Conservation (phyloP, 2,329 filamentous ascomycete genomes). For the Microdochium bolleyi region DNA sequence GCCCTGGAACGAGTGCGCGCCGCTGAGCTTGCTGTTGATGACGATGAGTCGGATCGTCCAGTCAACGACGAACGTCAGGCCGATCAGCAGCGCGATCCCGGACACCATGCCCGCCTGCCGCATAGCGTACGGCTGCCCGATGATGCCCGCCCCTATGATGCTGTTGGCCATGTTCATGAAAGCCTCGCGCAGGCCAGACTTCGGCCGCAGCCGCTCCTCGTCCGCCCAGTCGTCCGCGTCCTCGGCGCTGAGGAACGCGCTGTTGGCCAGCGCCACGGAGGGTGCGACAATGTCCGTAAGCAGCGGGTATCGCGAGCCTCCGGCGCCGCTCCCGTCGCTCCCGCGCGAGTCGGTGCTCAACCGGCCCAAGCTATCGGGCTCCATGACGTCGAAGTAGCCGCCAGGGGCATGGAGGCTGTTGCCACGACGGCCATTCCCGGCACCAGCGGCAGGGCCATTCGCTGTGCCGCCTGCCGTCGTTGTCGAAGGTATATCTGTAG, state of each 20-base stretch:
- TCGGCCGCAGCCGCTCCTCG: slow-evolving; percentile 57
- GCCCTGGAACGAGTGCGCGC: slow-evolving; percentile 87
- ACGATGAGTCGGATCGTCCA: slow-evolving; percentile 98
- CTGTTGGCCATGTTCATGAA: slow-evolving; percentile 99
- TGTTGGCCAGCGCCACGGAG: slow-evolving; percentile 57
- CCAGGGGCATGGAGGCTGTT: slow-evolving; percentile 13
- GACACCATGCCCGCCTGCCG: slow-evolving; percentile 80
- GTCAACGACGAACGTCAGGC: slow-evolving; percentile 77
- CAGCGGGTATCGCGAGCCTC: slow-evolving; percentile 54
- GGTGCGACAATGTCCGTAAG: slow-evolving; percentile 68
- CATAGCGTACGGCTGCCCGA: slow-evolving; percentile 92
- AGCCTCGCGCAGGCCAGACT: slow-evolving; percentile 76
- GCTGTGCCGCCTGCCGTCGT: slow-evolving; percentile 12
- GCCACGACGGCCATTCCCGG: slow-evolving; percentile 9
- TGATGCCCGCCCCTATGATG: slow-evolving; percentile 76
- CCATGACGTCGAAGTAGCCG: slow-evolving; percentile 19
- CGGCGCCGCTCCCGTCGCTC: slow-evolving; percentile 19
- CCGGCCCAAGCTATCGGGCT: slow-evolving; percentile 21
- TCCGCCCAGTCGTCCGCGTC: slow-evolving; percentile 41
- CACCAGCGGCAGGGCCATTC: slow-evolving; percentile 1
- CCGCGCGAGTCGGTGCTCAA: slow-evolving; percentile 9
- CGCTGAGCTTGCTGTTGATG: slow-evolving; percentile 93
- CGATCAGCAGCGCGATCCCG: slow-evolving; percentile 70
- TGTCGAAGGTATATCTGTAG: slow-evolving; percentile 21
- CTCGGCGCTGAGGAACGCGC: slow-evolving; percentile 30